Evolutionary conservation across 2,329 filamentous ascomycete species (phyloP), one percentile per base, ranked within the genome.

Genomic region (Zymoseptoria tritici): DNA sequence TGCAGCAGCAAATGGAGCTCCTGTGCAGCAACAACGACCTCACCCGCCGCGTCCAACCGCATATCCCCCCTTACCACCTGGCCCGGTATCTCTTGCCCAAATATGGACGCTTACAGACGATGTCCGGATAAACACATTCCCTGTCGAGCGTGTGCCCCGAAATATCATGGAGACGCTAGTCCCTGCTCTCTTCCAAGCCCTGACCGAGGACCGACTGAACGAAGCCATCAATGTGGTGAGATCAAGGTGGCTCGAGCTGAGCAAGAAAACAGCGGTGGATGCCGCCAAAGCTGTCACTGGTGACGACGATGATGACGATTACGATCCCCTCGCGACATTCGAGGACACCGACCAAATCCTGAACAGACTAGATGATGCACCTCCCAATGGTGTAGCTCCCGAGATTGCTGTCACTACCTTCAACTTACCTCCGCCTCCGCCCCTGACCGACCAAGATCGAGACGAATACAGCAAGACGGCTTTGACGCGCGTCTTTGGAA

Each of bases 61-160:
- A 58, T 84, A 91, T 24, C 86, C 88, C 19, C 85, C 90, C 2
- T 76, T 96, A 54, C 84, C 86, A 3, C 81, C 89, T 8, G 91
- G 91, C 0, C 87, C 88, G 36, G 85, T 91, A 65, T 93, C 85
- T 62, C 83, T 90, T 64, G 89, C 89, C 4, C 89, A 96, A 62
- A 79, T 99, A 3, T 99, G 91, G 72, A 95, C 91, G 0, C 80
- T 99, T 53, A 93, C 91, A 4, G 81, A 82, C 54, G 91, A 94
- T 70, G 79, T 83, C 54, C 88, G 84, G 7, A 79, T 95, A 21
- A 88, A 85, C 63, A 83, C 82, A 4, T 97, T 97, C 70, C 90
- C 97, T 72, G 91, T 93, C 42, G 86, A 89, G 54, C 83, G 86
- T 61, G 81, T 99, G 50, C 89, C 91, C 2, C 77, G 85, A 9